These are phyloP conservation scores for Diaporthe eres DNA, from an alignment of 2,329 filamentous ascomycete species.

Conservation along the genomic window DNA sequence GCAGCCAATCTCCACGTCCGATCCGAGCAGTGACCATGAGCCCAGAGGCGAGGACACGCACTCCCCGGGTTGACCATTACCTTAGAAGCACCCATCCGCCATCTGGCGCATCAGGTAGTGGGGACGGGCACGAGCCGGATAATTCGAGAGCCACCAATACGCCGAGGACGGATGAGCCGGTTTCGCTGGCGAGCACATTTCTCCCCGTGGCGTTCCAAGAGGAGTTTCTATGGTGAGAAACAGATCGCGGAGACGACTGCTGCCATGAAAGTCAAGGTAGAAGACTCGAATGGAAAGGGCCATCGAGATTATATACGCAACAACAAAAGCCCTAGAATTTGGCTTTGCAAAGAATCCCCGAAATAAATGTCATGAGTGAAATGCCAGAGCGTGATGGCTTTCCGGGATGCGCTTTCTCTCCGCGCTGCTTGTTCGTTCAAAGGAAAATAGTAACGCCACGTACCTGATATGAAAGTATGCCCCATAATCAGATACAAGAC, in stretches of 20 bases:
- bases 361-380: not conserved
- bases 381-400: not conserved
- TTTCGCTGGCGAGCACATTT: not conserved
- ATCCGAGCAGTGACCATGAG: not conserved
- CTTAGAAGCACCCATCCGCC: rapidly evolving
- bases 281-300: not conserved
- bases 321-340: not conserved
- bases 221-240: not conserved
- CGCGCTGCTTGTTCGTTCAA: no score
- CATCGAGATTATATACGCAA: not conserved
- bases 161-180: not conserved
- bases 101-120: not conserved
- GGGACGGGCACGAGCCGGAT: not conserved
- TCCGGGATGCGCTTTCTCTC: not conserved
- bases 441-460: not conserved
- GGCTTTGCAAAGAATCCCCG: not conserved
- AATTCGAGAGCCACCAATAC: not conserved
- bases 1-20: not conserved
- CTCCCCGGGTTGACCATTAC: not conserved
- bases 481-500: no score
- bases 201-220: not conserved
- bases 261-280: not conserved
- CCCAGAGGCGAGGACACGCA: not conserved
- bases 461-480: not conserved
- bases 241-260: not conserved